phyloP scores from a whole-genome alignment of 495 filamentous ascomycete species.

The Trichoderma orchidacearum region DNA sequence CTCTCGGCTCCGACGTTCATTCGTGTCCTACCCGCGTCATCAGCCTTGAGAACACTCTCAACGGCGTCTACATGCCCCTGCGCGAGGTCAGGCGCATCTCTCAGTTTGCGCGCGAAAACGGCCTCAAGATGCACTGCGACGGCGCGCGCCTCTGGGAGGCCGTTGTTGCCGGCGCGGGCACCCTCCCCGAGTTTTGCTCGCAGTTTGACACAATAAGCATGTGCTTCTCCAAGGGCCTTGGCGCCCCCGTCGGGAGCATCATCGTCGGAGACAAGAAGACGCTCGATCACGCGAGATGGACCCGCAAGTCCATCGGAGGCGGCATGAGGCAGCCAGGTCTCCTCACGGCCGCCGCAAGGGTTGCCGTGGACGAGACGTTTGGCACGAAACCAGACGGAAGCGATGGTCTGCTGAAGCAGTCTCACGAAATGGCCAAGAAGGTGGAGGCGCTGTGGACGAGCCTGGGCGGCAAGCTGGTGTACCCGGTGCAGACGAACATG shows the following conservation, averaged over 20 bases:
- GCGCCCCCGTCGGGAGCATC: constrained; percentile 76
- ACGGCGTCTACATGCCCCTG: constrained; percentile 65
- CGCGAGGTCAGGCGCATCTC: constrained; percentile 51
- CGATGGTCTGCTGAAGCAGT: constrained; percentile 47
- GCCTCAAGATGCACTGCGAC: constrained; percentile 67
- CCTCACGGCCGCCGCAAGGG: constrained; percentile 42
- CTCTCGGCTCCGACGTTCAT: constrained; percentile 37
- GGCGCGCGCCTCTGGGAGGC: constrained; percentile 80
- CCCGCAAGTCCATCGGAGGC: constrained; percentile 76
- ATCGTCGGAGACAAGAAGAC: constrained; percentile 52
- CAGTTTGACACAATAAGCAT: constrained; percentile 71
- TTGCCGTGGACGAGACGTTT: constrained; percentile 57
- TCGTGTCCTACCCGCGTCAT: constrained; percentile 67
- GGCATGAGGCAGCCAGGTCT: constrained; percentile 61
- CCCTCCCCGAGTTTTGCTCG: constrained; percentile 50
- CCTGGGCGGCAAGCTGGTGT: constrained; percentile 43
- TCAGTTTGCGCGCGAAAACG: constrained; percentile 51
- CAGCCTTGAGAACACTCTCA: constrained; percentile 73
- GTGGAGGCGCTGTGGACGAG: constrained; percentile 50
- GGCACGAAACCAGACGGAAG: constrained; percentile 42
- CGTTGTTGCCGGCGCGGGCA: constrained; percentile 43
- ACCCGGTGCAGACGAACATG: constrained; percentile 82
- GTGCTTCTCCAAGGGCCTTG: constrained; percentile 83
- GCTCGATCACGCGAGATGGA: constrained; percentile 61
- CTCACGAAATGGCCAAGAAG: constrained; percentile 51